Evolutionary conservation across 169 alveolate genomes (phyloP).

Genomic region (Babesia gibsoni): DNA sequence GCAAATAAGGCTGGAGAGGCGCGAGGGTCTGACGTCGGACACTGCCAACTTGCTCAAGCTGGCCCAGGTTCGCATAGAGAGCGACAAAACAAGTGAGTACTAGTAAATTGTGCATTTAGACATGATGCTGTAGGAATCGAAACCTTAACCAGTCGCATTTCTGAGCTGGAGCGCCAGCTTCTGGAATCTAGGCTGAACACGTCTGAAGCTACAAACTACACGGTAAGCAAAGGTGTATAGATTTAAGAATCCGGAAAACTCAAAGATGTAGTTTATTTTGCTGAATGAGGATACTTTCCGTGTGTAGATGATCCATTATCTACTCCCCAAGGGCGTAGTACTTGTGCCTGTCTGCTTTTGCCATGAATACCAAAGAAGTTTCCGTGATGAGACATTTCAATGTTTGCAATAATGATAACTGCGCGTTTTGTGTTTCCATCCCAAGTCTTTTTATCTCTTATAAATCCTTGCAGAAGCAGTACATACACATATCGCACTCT

Average conservation of each 20-base stretch:
- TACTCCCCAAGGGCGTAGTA: too few relatives aligned
- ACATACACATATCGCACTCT: too few relatives aligned
- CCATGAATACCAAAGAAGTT: too few relatives aligned
- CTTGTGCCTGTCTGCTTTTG: too few relatives aligned
- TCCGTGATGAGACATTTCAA: too few relatives aligned
- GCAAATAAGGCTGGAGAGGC: slow-evolving; percentile 33
- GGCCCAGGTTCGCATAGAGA: slow-evolving; percentile 70
- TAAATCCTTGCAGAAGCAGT: neutral
- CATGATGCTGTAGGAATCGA: slow-evolving; percentile 30
- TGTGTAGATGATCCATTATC: too few relatives aligned
- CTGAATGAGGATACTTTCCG: too few relatives aligned
- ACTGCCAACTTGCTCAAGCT: slow-evolving; percentile 68
- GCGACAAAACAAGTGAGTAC: slow-evolving; percentile 55
- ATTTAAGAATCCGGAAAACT: too few relatives aligned
- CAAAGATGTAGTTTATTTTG: too few relatives aligned
- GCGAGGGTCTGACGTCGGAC: slow-evolving; percentile 63
- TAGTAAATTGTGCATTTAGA: neutral
- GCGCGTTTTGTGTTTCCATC: too few relatives aligned
- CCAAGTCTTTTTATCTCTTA: too few relatives aligned
- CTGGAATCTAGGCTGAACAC: slow-evolving; percentile 15
- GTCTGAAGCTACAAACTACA: slow-evolving; percentile 18
- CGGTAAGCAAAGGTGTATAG: slow-evolving; percentile 25
- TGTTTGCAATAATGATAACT: too few relatives aligned
- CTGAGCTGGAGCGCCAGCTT: slow-evolving; percentile 56
- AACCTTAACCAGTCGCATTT: slow-evolving; percentile 21